Percentiles rank a stretch among this genome's conserved stretches.
Evolutionary conservation across 2,329 filamentous ascomycete species (phyloP).

Genomic region (Cytospora schulzeri): DNA sequence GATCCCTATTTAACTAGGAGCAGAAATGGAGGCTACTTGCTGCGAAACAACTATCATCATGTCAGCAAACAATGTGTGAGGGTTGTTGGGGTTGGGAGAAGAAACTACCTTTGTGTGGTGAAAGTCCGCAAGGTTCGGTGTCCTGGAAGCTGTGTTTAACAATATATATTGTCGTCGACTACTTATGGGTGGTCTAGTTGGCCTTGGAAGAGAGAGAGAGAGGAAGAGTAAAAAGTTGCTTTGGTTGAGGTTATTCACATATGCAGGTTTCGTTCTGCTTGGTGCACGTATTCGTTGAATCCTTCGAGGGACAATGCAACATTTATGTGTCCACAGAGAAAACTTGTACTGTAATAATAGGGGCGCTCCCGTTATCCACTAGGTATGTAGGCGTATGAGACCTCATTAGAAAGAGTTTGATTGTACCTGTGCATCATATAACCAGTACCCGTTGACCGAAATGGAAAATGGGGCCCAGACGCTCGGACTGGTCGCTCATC

Average conservation of each 20-base stretch:
- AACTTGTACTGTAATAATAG: neutral
- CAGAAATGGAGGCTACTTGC: neutral
- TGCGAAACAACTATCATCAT: neutral
- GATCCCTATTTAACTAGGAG: neutral
- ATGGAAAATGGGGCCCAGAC: slow-evolving; percentile 20
- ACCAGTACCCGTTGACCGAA: slow-evolving; percentile 9
- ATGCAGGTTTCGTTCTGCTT: neutral
- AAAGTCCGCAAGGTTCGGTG: neutral
- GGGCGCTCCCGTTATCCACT: slow-evolving; percentile 2
- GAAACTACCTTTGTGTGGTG: neutral
- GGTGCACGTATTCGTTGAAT: neutral
- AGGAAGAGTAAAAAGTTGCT: neutral
- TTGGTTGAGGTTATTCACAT: neutral
- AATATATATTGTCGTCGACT: neutral
- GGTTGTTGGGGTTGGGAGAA: no score
- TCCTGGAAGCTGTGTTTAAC: neutral
- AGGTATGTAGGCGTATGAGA: slow-evolving; percentile 4
- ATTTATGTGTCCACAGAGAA: slow-evolving; percentile 12
- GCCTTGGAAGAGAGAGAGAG: neutral
- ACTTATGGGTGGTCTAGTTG: neutral
- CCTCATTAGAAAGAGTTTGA: slow-evolving; percentile 14
- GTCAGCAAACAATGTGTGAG: neutral
- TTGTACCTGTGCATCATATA: slow-evolving; percentile 18
- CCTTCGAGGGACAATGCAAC: neutral
- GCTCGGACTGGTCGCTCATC: slow-evolving; percentile 16